Conservation (phyloP, 768 basidiomycete genomes). For the Auricularia auricula-judae region DNA sequence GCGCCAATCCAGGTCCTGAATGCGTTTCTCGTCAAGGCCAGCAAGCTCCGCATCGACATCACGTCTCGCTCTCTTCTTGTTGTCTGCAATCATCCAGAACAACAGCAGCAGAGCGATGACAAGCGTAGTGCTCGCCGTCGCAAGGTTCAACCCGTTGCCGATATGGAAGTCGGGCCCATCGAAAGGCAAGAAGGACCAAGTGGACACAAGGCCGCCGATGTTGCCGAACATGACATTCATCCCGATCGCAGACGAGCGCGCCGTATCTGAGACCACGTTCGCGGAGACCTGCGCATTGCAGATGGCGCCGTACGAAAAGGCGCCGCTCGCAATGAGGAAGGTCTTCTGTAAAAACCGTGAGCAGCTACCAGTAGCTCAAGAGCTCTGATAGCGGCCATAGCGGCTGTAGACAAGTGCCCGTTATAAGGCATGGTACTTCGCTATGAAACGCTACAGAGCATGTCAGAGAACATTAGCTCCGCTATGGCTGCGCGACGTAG, state of each 20-base stretch:
- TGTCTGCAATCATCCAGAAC: not conserved
- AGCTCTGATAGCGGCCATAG: no score
- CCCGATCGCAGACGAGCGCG: not conserved
- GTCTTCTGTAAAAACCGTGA: no score
- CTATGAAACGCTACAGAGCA: no score
- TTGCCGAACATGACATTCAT: not conserved
- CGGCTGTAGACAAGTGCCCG: no score
- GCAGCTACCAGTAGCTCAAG: no score
- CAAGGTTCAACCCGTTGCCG: not conserved
- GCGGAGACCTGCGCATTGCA: not conserved
- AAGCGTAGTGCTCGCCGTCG: not conserved
- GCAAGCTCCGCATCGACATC: not conserved
- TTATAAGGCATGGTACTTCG: no score
- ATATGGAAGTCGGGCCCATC: not conserved
- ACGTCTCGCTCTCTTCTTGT: not conserved
- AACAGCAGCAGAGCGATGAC: not conserved
- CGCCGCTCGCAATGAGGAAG: not conserved
- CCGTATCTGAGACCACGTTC: not conserved
- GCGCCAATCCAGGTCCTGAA: not conserved
- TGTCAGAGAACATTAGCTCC: no score
- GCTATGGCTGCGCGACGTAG: no score
- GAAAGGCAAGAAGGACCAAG: not conserved
- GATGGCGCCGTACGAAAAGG: not conserved
- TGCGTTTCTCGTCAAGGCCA: not conserved
- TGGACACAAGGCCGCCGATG: not conserved